phyloP scores from a whole-genome alignment of 78 protist genomes.

The Cyanophora paradoxa region DNA sequence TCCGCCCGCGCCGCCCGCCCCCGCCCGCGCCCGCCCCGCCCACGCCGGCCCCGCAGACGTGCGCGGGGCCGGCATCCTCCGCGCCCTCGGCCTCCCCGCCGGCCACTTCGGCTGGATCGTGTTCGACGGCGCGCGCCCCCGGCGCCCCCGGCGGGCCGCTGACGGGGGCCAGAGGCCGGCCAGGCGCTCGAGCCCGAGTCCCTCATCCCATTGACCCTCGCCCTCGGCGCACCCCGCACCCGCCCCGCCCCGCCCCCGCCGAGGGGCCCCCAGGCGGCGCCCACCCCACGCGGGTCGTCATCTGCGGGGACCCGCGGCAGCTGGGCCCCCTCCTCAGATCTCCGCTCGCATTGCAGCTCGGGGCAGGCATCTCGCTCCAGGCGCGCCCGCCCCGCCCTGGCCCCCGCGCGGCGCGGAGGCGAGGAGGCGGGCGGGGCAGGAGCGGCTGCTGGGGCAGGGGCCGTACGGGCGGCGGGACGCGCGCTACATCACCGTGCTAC shows the following conservation, averaged over 20 bases:
- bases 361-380: background rate
- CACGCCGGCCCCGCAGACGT: too few relatives aligned
- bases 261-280: background rate
- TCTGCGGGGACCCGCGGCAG: conserved; percentile 33
- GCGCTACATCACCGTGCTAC: conserved; percentile 1
- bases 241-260: too few relatives aligned
- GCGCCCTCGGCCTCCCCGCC: background rate
- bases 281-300: background rate
- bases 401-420: too few relatives aligned
- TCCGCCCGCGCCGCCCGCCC: too few relatives aligned
- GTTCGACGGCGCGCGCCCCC: too few relatives aligned
- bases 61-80: background rate
- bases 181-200: conserved; percentile 26
- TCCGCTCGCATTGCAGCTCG: background rate
- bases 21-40: too few relatives aligned
- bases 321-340: conserved; percentile 28
- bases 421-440: too few relatives aligned
- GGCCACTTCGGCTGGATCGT: conserved; percentile 6
- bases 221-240: too few relatives aligned
- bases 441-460: background rate
- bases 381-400: too few relatives aligned
- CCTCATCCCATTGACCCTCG: too few relatives aligned
- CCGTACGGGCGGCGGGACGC: background rate
- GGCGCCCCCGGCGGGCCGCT: too few relatives aligned
- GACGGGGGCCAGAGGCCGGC: too few relatives aligned